Conservation (phyloP, 2,329 filamentous ascomycete genomes). For the Aspergillus eucalypticola region DNA sequence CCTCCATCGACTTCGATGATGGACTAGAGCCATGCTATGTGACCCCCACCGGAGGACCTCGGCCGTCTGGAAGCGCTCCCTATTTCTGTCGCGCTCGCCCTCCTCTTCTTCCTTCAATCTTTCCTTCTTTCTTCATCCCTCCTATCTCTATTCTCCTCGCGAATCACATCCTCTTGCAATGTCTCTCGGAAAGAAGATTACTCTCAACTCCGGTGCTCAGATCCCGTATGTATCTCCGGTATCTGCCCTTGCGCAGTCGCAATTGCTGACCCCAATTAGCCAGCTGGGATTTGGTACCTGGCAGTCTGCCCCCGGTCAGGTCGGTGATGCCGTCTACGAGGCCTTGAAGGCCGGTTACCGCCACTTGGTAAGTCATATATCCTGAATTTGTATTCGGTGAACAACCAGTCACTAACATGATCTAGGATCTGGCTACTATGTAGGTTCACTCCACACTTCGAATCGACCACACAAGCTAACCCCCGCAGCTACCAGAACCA, state of each 20-base stretch:
- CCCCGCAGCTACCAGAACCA: slow-evolving; percentile 40
- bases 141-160: neutral
- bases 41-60: slow-evolving; percentile 20
- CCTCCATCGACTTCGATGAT: neutral
- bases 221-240: slow-evolving; percentile 36
- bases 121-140: neutral
- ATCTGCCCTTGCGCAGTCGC: neutral
- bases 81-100: slow-evolving; percentile 6
- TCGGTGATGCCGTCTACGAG: slow-evolving; percentile 42
- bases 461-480: slow-evolving; percentile 1
- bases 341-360: slow-evolving; percentile 44
- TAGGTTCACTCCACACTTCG: slow-evolving; percentile 17
- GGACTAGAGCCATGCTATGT: neutral
- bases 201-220: slow-evolving; percentile 40
- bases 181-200: slow-evolving; percentile 44
- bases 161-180: slow-evolving; percentile 24
- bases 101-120: neutral
- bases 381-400: too few species aligned
- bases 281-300: slow-evolving; percentile 44
- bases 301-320: slow-evolving; percentile 43
- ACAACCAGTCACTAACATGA: slow-evolving; percentile 15
- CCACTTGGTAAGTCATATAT: slow-evolving; percentile 33
- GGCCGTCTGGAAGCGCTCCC: slow-evolving; percentile 5
- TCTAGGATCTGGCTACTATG: slow-evolving; percentile 43
- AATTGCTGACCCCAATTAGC: slow-evolving; percentile 22